Percentiles rank a stretch among this genome's conserved stretches.
These are phyloP conservation scores for Cucumis melo DNA, from an alignment of 306 rosid species.

Conservation along the genomic window DNA sequence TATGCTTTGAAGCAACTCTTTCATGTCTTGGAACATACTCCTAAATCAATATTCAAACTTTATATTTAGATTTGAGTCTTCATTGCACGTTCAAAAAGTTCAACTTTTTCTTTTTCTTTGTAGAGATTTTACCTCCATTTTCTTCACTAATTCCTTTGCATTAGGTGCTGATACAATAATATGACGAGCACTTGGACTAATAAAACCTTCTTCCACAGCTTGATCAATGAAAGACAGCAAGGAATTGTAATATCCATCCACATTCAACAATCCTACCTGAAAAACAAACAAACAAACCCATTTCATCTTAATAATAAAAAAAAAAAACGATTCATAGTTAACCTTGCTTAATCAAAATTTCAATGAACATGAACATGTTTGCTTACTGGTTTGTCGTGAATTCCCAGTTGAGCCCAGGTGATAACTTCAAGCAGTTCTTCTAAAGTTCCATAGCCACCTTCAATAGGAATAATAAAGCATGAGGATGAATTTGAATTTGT, in stretches of 20 bases:
- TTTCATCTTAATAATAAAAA: background rate
- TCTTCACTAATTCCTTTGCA: slow-evolving; percentile 65
- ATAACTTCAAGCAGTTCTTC: slow-evolving; percentile 97
- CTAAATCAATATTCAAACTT: slow-evolving; percentile 13
- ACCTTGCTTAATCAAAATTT: background rate
- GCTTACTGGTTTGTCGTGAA: slow-evolving; percentile 88
- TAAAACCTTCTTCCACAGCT: slow-evolving; percentile 95
- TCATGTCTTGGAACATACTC: slow-evolving; percentile 83
- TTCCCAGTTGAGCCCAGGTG: slow-evolving; percentile 98
- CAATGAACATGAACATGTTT: background rate
- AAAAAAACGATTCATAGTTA: background rate
- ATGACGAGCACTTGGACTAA: slow-evolving; percentile 78
- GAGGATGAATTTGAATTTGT: background rate
- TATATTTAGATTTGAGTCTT: background rate
- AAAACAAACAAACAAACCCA: background rate
- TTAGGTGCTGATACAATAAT: slow-evolving; percentile 84
- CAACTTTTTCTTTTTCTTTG: too few relatives aligned
- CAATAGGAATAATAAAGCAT: background rate
- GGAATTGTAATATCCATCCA: slow-evolving; percentile 89
- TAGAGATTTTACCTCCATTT: slow-evolving; percentile 54
- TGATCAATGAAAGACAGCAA: slow-evolving; percentile 76
- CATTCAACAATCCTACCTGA: slow-evolving; percentile 92
- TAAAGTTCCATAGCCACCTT: slow-evolving; percentile 97
- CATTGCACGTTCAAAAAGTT: background rate
- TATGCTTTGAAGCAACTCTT: slow-evolving; percentile 76